These are phyloP conservation scores for Earliella scabrosa DNA, from an alignment of 1,284 basidiomycete species.

Conservation along the genomic window DNA sequence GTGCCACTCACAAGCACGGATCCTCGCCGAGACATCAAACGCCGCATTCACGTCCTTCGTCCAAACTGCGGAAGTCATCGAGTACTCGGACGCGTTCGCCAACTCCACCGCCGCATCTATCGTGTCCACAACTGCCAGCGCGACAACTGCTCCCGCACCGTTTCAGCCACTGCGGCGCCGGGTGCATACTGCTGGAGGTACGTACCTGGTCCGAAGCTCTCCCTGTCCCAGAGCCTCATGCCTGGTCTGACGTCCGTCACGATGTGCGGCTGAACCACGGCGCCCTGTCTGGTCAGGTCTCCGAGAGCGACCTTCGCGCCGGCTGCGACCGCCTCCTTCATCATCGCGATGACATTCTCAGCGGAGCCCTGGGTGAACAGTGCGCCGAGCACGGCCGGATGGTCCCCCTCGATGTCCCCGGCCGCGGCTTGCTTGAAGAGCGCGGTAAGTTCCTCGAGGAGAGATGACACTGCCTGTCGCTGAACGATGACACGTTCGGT, in stretches of 20 bases:
- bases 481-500: constrained; percentile 71
- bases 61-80: constrained; percentile 58
- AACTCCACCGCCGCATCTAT: constrained; percentile 57
- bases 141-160: constrained; percentile 42
- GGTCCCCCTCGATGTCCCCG: constrained; percentile 34
- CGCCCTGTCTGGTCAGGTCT: constrained; percentile 43
- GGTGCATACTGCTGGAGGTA: constrained; percentile 14
- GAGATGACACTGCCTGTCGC: constrained; percentile 30
- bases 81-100: constrained; percentile 60
- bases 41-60: constrained; percentile 52
- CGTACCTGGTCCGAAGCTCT: constrained; percentile 64
- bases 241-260: constrained; percentile 50
- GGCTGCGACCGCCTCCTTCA: constrained; percentile 52
- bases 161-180: background rate
- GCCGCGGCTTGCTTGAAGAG: constrained; percentile 45
- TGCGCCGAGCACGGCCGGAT: constrained; percentile 37
- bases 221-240: constrained; percentile 57
- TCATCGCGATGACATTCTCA: constrained; percentile 49
- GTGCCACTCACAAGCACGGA: constrained; percentile 46
- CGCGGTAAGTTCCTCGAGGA: constrained; percentile 29
- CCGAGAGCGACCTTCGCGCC: constrained; percentile 61
- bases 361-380: constrained; percentile 58
- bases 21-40: constrained; percentile 50
- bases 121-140: constrained; percentile 48
- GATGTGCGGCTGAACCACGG: constrained; percentile 59